phyloP scores from a whole-genome alignment of 805 yeast species.

The Metschnikowia amazonensis region DNA sequence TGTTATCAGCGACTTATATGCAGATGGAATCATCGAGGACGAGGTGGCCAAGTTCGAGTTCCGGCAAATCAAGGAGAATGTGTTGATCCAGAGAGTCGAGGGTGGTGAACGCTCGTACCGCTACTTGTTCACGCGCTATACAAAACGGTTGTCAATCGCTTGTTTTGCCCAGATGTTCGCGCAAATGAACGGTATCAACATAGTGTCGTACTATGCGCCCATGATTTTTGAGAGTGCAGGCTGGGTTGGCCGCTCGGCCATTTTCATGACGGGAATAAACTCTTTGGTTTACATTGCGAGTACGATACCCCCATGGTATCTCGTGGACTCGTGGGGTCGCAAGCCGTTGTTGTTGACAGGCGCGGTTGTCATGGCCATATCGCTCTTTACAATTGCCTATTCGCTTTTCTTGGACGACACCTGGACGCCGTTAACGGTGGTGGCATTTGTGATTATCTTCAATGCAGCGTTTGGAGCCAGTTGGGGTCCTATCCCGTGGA shows the following conservation, averaged over 20 bases:
- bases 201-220: constrained; percentile 90
- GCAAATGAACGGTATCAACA: constrained; percentile 89
- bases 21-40: constrained; percentile 71
- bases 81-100: constrained; percentile 70
- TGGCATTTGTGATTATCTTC: constrained; percentile 68
- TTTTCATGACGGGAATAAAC: constrained; percentile 82
- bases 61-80: constrained; percentile 76
- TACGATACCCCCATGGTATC: constrained; percentile 86
- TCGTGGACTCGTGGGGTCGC: constrained; percentile 90
- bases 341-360: constrained; percentile 80
- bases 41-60: constrained; percentile 69
- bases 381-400: constrained; percentile 63
- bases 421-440: constrained; percentile 68
- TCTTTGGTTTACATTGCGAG: constrained; percentile 41
- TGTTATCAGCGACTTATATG: constrained; percentile 78
- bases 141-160: constrained; percentile 76
- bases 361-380: constrained; percentile 71
- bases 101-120: constrained; percentile 70
- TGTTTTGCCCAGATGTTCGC: constrained; percentile 92
- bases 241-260: constrained; percentile 84
- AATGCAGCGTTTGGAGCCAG: constrained; percentile 84
- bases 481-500: constrained; percentile 97
- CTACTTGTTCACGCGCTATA: constrained; percentile 74
- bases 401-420: constrained; percentile 34
- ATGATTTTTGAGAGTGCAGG: constrained; percentile 93